Evolutionary conservation across 768 basidiomycete genomes (phyloP), one percentile per base, ranked within the genome.

Genomic region (Boletus coccyginus): DNA sequence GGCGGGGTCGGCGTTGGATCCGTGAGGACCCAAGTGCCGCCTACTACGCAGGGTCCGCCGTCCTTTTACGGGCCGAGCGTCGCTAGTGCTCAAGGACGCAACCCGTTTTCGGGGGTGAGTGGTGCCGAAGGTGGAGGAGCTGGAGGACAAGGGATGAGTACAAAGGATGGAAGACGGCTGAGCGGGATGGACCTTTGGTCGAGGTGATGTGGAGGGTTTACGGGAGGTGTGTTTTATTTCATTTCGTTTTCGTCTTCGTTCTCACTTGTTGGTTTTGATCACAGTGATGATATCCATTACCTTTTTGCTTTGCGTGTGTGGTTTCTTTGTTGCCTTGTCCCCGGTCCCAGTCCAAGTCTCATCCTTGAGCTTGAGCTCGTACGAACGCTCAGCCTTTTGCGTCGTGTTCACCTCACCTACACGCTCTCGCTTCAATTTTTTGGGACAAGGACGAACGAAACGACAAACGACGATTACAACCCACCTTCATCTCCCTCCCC

Each of bases 131-230:
- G 74, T 5, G 65, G 73, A 13, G 60, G 72, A 11, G 57, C 77
- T 31, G 73, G 74, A 24, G 52, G 50, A 33, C 61, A 63, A 31
- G 55, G 48, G 7, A 59, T 75, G 49, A 66, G 72, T 51, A 65
- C 53, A n/a, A 86, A 86, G 73, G 86, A 88, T 56, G 70, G 70
- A 38, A 75, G 86, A 69, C 78, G 86, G 67, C 72, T 80, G 56
- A 85, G 81, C 57, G 82, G 82, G 55, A 83, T 87, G 80, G 88
- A 91, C 70, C 69, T 81, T 50, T 92, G 89, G 88, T 83, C 84
- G 61, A 82, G 88, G 79, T 90, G 76, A 85, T 56, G 55, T 44
- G 19, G 39, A 38, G 41, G 46, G 31, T 43, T 12, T 29, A 12
- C 41, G 46, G 55, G 47, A 41, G 57, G 50, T 49, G 41, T 16